Evolutionary conservation across 2,329 filamentous ascomycete species (phyloP).

Genomic region (Cercospora citrullina): DNA sequence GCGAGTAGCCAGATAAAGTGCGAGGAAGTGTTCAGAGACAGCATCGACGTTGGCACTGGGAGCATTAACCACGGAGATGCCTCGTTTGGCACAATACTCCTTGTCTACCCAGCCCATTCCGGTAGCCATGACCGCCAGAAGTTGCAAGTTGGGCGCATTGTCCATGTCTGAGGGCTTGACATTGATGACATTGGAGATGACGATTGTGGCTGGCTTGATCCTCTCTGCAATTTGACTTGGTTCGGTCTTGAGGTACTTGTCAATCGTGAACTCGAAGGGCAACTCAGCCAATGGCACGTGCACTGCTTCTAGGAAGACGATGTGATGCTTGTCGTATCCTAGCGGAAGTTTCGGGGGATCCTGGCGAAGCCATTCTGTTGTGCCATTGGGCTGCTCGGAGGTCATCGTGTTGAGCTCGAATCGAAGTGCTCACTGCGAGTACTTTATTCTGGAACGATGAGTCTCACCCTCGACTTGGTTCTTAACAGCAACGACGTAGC

Average conservation of each 20-base stretch:
- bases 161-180: slow-evolving; percentile 29
- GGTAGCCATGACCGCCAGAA: slow-evolving; percentile 26
- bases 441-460: background rate
- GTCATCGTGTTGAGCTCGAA: background rate
- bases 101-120: slow-evolving; percentile 30
- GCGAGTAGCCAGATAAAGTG: slow-evolving; percentile 24
- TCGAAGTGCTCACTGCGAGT: background rate
- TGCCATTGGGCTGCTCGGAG: background rate
- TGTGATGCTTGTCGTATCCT: slow-evolving; percentile 27
- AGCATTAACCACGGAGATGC: slow-evolving; percentile 24
- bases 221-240: slow-evolving; percentile 29
- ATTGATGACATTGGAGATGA: slow-evolving; percentile 25
- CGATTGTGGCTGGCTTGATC: slow-evolving; percentile 27
- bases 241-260: slow-evolving; percentile 32
- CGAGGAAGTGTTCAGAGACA: slow-evolving; percentile 27
- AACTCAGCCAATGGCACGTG: slow-evolving; percentile 24
- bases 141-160: slow-evolving; percentile 24
- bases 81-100: slow-evolving; percentile 23
- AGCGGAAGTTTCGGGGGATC: slow-evolving; percentile 21
- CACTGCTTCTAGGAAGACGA: slow-evolving; percentile 27
- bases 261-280: slow-evolving; percentile 26
- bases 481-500: background rate
- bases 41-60: slow-evolving; percentile 27
- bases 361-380: slow-evolving; percentile 18
- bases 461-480: background rate